Evolutionary conservation across 129 eudicot genomes (phyloP), one percentile per base, ranked within the genome.

Genomic region (Ambrosia trifida): DNA sequence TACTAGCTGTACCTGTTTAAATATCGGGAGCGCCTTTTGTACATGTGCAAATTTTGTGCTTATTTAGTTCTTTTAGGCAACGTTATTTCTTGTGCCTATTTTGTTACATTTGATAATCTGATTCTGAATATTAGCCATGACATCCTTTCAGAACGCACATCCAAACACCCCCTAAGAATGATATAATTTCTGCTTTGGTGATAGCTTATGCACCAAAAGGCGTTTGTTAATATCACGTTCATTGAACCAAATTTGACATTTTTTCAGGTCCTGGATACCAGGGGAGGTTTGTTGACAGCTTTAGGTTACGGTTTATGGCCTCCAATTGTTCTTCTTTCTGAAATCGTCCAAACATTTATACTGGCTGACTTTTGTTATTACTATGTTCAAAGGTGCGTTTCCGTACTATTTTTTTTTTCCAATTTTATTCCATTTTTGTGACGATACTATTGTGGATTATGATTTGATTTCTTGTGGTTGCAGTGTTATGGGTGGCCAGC

Each of bases 401-500:
- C n/a, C 56, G n/a, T 5, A 1, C n/a, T n/a, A 9, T n/a, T n/a
- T 16, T 50, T 16, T 50, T 24, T 16, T 50, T 50, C n/a, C 2
- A 17, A 14, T 1, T 50, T 50, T 50, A 1, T 50, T 50, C 24
- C 56, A n/a, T 50, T 50, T 50, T 50, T 50, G 24, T n/a, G 56
- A 50, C 2, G 19, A 5, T 50, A n/a, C n/a, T n/a, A n/a, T 46
- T 13, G 11, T 46, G 16, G 14, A 50, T 50, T 14, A 50, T 50
- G 9, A 50, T 50, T n/a, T 5, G 11, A 1, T 50, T 50, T 6
- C 19, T 77, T 64, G 14, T 41, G 18, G 4, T 64, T 85, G 59
- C 86, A 85, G 89, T 67, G 77, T 85, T 47, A 64, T 85, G 73
- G 86, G 84, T 14, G 86, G 86, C 17, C 89, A 85, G 70, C 85